phyloP scores from a whole-genome alignment of 371 early-diverging fungal genomes.

The Fennellomyces sp. region DNA sequence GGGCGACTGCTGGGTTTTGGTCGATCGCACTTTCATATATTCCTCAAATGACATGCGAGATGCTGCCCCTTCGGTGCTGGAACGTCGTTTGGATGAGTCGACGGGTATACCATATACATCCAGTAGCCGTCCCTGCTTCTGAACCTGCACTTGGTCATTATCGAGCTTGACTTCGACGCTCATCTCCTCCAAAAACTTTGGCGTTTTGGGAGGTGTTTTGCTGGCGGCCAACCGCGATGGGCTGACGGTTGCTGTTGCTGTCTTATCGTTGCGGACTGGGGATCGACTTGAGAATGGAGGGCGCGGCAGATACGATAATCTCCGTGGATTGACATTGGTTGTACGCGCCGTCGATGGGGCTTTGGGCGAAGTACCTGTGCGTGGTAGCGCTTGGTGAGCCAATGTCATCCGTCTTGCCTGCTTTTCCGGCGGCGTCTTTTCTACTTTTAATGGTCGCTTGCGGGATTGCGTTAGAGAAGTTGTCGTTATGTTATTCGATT shows the following conservation, averaged over 20 bases:
- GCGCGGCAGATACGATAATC: constrained; percentile 6
- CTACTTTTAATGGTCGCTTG: constrained; percentile 11
- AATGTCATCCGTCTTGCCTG: constrained; percentile 23
- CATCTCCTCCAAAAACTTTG: constrained; percentile 19
- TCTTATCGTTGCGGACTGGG: not conserved
- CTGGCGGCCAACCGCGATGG: not conserved
- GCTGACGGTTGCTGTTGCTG: not conserved
- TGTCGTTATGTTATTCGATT: not conserved
- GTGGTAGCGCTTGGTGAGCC: constrained; percentile 19
- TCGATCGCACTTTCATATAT: constrained; percentile 6
- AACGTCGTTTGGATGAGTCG: constrained; percentile 9
- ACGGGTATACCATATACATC: constrained; percentile 27
- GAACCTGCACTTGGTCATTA: constrained; percentile 8
- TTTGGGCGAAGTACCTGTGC: constrained; percentile 7
- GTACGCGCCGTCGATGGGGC: not conserved
- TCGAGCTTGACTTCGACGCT: constrained; percentile 5
- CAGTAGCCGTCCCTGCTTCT: constrained; percentile 11
- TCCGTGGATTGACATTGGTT: not conserved
- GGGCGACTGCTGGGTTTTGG: not conserved
- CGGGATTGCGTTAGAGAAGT: constrained; percentile 4
- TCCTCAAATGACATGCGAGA: constrained; percentile 16
- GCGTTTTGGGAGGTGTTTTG: constrained; percentile 15
- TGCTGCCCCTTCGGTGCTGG: constrained; percentile 9
- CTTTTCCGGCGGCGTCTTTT: constrained; percentile 16
- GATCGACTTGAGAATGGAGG: not conserved